Evolutionary conservation across 345 rosid species (phyloP), one percentile per base, ranked within the genome.

Genomic region (Gossypium rotundifolium): DNA sequence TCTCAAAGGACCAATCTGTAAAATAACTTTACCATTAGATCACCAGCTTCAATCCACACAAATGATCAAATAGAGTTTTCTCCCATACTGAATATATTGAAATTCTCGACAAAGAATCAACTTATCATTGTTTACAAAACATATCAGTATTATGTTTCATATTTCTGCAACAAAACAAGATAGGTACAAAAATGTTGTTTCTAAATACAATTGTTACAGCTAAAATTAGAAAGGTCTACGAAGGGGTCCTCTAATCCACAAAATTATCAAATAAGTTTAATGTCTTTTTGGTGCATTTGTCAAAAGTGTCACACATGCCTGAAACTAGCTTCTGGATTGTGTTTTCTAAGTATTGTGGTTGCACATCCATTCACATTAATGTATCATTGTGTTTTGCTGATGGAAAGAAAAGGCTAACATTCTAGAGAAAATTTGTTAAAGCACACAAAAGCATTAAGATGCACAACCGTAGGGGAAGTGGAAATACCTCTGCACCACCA

Each of bases 1-100:
- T 84, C 99, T 87, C 82, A 96, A 76, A 25, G 99, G 99, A 74
- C 99, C 99, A 87, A 96, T 90, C 99, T 96, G 80, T 63, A 83
- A 77, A 25, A 78, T n/a, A 71, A 46, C 40, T 63, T 69, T 25
- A 44, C 33, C 63, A 72, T 84, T 65, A 83, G 63, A 81, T 46
- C 70, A 38, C 61, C 55, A 62, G 45, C 79, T 51, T 70, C 25
- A 70, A 76, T 72, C 44, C 9, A 27, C 20, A n/a, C 48, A 71
- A 46, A 17, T 7, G 62, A 63, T 51, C 14, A 18, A 0, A 65
- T 64, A 57, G 4, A 78, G 69, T 65, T 77, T 25, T 70, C 9
- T 10, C 22, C 9, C 46, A 29, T 13, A 63, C 29, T 40, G 14
- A 48, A 72, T 3, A 25, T 58, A 11, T 62, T 55, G 14, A 60